Base-by-base conservation (phyloP, 2,329 filamentous ascomycete species). In the Fusarium sarcochroum region DNA sequence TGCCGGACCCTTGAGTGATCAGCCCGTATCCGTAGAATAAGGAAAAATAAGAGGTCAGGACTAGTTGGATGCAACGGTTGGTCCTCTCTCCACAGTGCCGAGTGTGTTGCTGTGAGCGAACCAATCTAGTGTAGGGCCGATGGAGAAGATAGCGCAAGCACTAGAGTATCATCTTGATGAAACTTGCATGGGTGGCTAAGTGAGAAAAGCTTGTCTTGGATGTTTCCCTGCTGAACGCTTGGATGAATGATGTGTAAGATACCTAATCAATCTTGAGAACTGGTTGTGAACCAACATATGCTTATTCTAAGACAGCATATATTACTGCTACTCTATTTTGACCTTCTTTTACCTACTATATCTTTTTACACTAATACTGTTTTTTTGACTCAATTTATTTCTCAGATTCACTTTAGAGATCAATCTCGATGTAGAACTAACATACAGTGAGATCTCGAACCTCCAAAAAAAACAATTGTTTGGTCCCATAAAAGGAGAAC, bases 161-260 rank as follows among this genome's bases (percentile, higher is more conserved):
- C 59, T 59, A 59, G 42, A 47, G 63, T 58, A 45, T 63, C 40
- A 47, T 30, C 34, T 67, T 67, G 51, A 67, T 67, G 47, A 53
- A 54, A 32, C 42, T 41, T 49, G 37, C 32, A 41, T 7, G 54
- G 40, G 51, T 44, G 21, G 42, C 20, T 30, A 15, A 23, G 25
- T 23, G 35, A 27, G 25, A 42, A 61, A 66, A 66, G 61, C 63
- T 61, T 66, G 60, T 63, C 60, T 51, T 59, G 61, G 59, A 15
- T 61, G 48, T 61, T 66, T 66, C 42, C 40, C 21, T 59, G 30
- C 25, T 46, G 32, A 30, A 59, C 32, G 60, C 41, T 64, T 64
- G 45, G 58, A 34, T 17, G 17, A 7, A 35, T 8, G 9, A 18
- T 41, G 40, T 30, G 47, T 27, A 35, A 35, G 34, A 32, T 18